Evolutionary conservation across 106 monocot species (phyloP).

Genomic region (Acorus gramineus): DNA sequence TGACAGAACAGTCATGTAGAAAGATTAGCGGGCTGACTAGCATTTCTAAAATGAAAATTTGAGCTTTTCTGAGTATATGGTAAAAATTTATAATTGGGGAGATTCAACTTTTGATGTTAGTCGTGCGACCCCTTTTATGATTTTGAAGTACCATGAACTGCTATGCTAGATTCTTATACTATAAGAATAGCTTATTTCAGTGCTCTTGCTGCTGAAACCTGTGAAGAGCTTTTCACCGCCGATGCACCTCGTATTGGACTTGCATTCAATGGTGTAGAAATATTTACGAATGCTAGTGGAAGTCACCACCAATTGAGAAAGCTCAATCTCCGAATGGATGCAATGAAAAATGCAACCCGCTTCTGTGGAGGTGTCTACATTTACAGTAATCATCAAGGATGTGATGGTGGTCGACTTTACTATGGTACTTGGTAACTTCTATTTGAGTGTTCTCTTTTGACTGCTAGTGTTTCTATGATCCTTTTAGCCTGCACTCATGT

Average conservation of each 20-base stretch:
- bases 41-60: no score
- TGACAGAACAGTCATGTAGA: no score
- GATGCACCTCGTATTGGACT: slow-evolving; percentile 78
- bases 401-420: slow-evolving; percentile 97
- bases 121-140: no score
- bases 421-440: slow-evolving; percentile 42
- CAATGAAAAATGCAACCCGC: slow-evolving; percentile 80
- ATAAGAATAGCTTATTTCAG: slow-evolving; percentile 22
- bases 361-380: slow-evolving; percentile 92
- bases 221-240: slow-evolving; percentile 94
- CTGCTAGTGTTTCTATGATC: not conserved
- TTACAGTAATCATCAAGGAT: slow-evolving; percentile 97
- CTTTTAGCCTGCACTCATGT: no score
- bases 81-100: no score
- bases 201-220: slow-evolving; percentile 91
- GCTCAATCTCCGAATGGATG: slow-evolving; percentile 92
- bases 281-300: slow-evolving; percentile 96
- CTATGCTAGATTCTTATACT: not conserved
- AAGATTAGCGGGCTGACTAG: no score
- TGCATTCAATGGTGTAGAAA: slow-evolving; percentile 87
- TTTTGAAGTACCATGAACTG: no score
- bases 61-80: no score
- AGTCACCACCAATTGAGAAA: slow-evolving; percentile 97
- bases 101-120: no score
- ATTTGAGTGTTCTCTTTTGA: not conserved